Evolutionary conservation across 2,329 filamentous ascomycete genomes (phyloP).

Genomic region (Fusarium pseudograminearum): DNA sequence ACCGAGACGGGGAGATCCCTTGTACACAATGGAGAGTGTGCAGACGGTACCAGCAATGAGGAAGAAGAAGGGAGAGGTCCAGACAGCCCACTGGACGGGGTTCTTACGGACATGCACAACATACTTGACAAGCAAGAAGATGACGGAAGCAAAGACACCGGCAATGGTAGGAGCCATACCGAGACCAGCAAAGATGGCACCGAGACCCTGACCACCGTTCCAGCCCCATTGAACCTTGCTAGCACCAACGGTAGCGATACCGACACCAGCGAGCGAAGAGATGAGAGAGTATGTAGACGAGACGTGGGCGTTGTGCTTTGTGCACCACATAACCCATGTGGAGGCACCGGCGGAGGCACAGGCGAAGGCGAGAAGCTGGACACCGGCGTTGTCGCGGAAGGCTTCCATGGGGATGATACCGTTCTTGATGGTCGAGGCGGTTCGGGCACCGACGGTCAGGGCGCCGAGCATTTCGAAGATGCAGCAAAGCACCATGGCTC

Average conservation of each 20-base stretch:
- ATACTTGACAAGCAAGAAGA: slow-evolving; percentile 74
- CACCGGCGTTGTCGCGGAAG: slow-evolving; percentile 71
- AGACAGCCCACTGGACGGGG: slow-evolving; percentile 79
- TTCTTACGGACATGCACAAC: slow-evolving; percentile 78
- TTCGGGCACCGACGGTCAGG: slow-evolving; percentile 74
- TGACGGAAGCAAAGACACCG: slow-evolving; percentile 72
- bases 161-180: slow-evolving; percentile 78
- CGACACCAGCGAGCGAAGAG: slow-evolving; percentile 75
- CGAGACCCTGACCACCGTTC: slow-evolving; percentile 75
- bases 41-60: slow-evolving; percentile 79
- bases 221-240: slow-evolving; percentile 75
- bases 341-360: slow-evolving; percentile 74
- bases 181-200: slow-evolving; percentile 78
- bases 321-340: slow-evolving; percentile 85
- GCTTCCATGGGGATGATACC: slow-evolving; percentile 73
- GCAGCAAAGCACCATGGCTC: slow-evolving; percentile 74
- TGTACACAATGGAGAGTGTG: slow-evolving; percentile 83
- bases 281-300: slow-evolving; percentile 79
- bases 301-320: slow-evolving; percentile 77
- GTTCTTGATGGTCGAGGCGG: slow-evolving; percentile 83
- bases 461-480: slow-evolving; percentile 77
- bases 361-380: slow-evolving; percentile 76
- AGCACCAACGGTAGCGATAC: slow-evolving; percentile 74
- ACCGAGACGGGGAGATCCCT: slow-evolving; percentile 71
- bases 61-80: slow-evolving; percentile 80